A percentile compares a stretch with the other conserved stretches of the same genome.
Conservation (phyloP, 139 green algal genomes). For the Chlamydomonas sp. region DNA sequence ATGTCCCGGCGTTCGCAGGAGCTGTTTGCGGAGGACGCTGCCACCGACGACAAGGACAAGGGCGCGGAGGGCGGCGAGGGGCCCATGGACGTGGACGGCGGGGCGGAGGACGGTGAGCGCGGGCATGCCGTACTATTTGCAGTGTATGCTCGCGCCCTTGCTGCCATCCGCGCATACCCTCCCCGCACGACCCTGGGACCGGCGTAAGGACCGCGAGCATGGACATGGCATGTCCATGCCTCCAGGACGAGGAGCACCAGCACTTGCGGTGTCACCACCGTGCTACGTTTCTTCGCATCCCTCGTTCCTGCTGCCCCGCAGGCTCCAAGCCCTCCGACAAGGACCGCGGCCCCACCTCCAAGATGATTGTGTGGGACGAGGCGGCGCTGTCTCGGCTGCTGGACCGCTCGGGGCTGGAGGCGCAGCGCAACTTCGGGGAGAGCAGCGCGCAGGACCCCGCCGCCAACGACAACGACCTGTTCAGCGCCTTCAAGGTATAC, state of each 20-base stretch:
- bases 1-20: constrained; percentile 5
- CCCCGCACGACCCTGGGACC: too few relatives aligned
- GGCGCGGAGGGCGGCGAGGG: background rate
- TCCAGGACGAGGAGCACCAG: too few relatives aligned
- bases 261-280: too few relatives aligned
- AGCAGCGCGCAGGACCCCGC: constrained; percentile 24
- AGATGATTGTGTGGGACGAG: constrained; percentile 83
- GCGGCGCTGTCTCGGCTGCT: constrained; percentile 77
- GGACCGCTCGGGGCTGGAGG: constrained; percentile 58
- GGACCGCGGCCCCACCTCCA: background rate
- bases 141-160: too few relatives aligned
- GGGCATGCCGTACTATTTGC: background rate
- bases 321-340: background rate
- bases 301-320: background rate
- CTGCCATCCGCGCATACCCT: too few relatives aligned
- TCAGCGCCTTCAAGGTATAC: constrained; percentile 61
- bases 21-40: constrained; percentile 32
- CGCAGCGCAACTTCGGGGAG: constrained; percentile 35
- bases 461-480: constrained; percentile 53
- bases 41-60: background rate
- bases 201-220: too few relatives aligned
- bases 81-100: constrained; percentile 10
- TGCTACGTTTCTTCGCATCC: too few relatives aligned
- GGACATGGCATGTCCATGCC: too few relatives aligned
- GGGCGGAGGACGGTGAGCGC: background rate